These are phyloP conservation scores for Hyphochytrium catenoides DNA, from an alignment of 352 stramenopile genomes.

Conservation along the genomic window DNA sequence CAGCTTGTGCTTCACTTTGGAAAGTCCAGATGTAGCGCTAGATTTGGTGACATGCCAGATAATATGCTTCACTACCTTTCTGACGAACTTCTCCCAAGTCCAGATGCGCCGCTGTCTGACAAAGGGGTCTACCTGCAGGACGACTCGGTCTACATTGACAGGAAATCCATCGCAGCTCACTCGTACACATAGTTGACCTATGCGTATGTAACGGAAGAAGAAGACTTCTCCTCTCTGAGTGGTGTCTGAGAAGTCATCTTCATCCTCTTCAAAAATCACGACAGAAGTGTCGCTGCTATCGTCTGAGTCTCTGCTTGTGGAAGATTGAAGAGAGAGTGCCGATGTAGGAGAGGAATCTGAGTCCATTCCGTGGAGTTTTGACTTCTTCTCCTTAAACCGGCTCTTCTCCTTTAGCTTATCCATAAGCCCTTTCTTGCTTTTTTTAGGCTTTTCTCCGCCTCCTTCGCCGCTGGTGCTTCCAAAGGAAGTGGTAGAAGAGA, in stretches of 20 bases:
- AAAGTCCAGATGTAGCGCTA: constrained; percentile 43
- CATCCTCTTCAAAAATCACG: too few relatives aligned
- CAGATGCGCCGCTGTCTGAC: constrained; percentile 51
- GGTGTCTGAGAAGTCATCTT: too few relatives aligned
- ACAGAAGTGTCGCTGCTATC: too few relatives aligned
- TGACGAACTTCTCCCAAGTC: constrained; percentile 45
- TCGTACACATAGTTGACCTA: constrained; percentile 39
- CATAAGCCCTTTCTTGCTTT: not conserved
- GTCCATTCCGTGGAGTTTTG: too few relatives aligned
- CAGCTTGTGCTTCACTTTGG: constrained; percentile 59
- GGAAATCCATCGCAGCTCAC: constrained; percentile 64
- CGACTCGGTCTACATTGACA: constrained; percentile 50
- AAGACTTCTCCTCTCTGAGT: constrained; percentile 40
- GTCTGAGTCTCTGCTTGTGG: too few relatives aligned
- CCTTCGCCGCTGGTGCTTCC: not conserved
- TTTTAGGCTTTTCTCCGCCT: constrained; percentile 1
- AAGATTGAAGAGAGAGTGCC: constrained; percentile 6
- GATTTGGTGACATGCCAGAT: constrained; percentile 56
- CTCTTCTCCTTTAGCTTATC: not conserved
- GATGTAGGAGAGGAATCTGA: constrained; percentile 1
- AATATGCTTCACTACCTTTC: constrained; percentile 51
- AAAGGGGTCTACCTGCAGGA: constrained; percentile 40
- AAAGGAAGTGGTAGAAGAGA: not conserved
- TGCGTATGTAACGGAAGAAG: constrained; percentile 57
- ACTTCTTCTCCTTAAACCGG: too few relatives aligned